These are phyloP conservation scores for Podochytrium sp. DNA, from an alignment of 192 early-diverging fungal genomes.

Conservation along the genomic window DNA sequence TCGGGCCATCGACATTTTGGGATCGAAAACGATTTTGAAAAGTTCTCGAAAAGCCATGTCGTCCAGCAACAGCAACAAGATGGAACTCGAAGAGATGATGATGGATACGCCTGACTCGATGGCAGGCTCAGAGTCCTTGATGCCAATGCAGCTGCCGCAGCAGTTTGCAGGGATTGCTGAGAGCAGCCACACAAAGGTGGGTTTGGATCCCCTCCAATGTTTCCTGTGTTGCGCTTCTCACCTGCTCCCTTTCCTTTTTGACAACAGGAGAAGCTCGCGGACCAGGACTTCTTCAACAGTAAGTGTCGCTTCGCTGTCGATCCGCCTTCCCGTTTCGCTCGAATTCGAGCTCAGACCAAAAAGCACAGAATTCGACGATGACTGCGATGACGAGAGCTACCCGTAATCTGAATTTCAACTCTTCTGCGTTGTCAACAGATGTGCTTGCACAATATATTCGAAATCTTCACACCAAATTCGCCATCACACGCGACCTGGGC, in stretches of 20 bases:
- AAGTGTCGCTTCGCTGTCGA: neutral
- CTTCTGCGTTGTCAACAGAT: too few relatives aligned
- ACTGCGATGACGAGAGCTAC: neutral
- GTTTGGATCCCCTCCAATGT: too few relatives aligned
- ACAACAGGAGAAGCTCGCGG: conserved; percentile 1
- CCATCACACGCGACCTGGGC: neutral
- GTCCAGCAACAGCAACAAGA: too few relatives aligned
- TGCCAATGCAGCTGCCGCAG: too few relatives aligned
- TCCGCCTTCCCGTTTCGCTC: neutral
- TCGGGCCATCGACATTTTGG: conserved; percentile 11
- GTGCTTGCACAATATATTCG: neutral
- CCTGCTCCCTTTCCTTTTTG: neutral
- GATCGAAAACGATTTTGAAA: neutral
- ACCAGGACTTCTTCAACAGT: conserved; percentile 27
- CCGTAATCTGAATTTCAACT: neutral
- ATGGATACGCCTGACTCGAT: neutral
- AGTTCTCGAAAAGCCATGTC: too few relatives aligned
- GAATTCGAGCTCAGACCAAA: neutral
- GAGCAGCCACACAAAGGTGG: too few relatives aligned
- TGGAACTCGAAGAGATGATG: too few relatives aligned
- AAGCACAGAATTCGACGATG: conserved; percentile 16
- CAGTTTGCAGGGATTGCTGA: too few relatives aligned
- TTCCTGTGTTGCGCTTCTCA: neutral
- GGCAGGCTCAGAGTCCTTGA: too few relatives aligned
- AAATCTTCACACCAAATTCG: neutral